Evolutionary conservation across 179 eudicot species (phyloP), one percentile per base, ranked within the genome.

Genomic region (Spinacia oleracea): DNA sequence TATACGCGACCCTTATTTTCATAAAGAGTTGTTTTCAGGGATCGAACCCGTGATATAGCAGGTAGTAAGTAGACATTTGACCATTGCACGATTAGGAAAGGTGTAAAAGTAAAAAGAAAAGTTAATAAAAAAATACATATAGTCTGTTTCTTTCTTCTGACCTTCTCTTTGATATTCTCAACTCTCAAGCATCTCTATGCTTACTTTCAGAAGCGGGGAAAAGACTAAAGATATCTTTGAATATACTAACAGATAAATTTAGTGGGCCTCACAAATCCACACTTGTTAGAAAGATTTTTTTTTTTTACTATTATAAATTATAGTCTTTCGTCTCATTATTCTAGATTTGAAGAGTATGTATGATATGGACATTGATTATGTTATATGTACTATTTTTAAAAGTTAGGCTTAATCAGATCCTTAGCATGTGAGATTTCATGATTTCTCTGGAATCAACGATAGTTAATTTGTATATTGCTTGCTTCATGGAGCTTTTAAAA

Each of bases 131-230:
- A n/a, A n/a, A n/a, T n/a, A n/a, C 50, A 71, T 78, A 7, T 60
- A 76, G 34, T 63, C 67, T 72, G 68, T 73, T 78, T 74, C 76
- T 62, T 79, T 75, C 77, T 77, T 83, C 85, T 83, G 80, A 83
- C 85, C 82, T 83, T 83, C 81, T 79, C 77, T 79, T 79, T 75
- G 84, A 79, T 74, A 75, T 84, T 79, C 81, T 65, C 84, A 81
- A 78, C 71, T 78, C 71, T 78, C 79, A 80, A 76, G 87, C 87
- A 84, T 84, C 84, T 84, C 87, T 76, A 84, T 84, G 87, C 83
- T 73, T 67, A 66, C 84, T 81, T 84, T 84, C 81, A 68, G 85
- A 82, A 70, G 70, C 71, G 42, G 43, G 40, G 43, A 74, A 79
- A 82, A 78, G 79, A 70, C 79, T 79, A 62, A 79, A 79, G 74